These are phyloP conservation scores for Plectranthus barbatus DNA, from an alignment of 257 asterid genomes.

Conservation along the genomic window DNA sequence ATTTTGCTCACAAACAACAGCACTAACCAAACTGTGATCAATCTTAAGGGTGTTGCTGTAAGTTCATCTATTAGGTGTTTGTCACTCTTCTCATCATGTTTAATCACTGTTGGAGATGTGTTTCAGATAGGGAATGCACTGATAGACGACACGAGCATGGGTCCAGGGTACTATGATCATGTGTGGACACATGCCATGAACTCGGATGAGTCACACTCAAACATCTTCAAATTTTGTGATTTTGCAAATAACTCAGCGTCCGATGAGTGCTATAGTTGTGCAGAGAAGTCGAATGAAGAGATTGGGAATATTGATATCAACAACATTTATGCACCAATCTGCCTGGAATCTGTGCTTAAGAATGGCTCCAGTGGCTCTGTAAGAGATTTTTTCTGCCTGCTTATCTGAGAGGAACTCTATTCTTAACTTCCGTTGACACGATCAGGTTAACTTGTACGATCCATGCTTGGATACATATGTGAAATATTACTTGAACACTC, in stretches of 20 bases:
- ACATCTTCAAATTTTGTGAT: slow-evolving; percentile 15
- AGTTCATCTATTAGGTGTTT: background rate
- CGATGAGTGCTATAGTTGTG: background rate
- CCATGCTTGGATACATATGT: slow-evolving; percentile 26
- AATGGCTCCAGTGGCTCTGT: background rate
- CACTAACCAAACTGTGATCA: slow-evolving; percentile 18
- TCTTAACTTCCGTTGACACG: no score
- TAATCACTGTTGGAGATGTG: background rate
- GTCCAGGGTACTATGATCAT: slow-evolving; percentile 16
- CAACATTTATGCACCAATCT: slow-evolving; percentile 6
- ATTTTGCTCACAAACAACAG: slow-evolving; percentile 21
- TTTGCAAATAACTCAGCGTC: slow-evolving; percentile 5
- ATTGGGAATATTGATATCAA: background rate
- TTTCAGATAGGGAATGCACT: slow-evolving; percentile 30
- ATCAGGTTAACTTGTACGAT: slow-evolving; percentile 20
- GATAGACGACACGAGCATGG: slow-evolving; percentile 15
- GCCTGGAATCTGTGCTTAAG: background rate
- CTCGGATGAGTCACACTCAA: slow-evolving; percentile 24
- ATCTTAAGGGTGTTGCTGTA: slow-evolving; percentile 38
- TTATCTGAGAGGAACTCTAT: background rate
- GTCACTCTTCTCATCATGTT: background rate
- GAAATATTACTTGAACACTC: slow-evolving; percentile 18
- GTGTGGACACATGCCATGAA: slow-evolving; percentile 28
- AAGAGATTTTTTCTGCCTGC: slow-evolving; percentile 1
- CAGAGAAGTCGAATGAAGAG: background rate